Evolutionary conservation across 345 rosid species (phyloP).

Genomic region (Luvunga scandens): DNA sequence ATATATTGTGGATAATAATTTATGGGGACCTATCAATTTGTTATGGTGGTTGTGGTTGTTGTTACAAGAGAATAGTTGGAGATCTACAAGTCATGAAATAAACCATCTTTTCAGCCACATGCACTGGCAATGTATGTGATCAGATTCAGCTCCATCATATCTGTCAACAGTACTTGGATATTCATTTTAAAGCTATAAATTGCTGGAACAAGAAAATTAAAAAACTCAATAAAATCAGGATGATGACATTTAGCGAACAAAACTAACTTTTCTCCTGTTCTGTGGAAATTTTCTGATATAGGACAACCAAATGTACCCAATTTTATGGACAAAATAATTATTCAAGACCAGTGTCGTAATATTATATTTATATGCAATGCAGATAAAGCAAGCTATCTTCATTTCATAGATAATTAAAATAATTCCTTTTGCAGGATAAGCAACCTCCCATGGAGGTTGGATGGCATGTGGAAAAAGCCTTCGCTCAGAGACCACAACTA

Average conservation of each 20-base stretch:
- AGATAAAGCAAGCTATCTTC: conserved; percentile 1
- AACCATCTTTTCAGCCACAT: not conserved
- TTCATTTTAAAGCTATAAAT: not conserved
- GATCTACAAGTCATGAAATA: not conserved
- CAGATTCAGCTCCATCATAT: not conserved
- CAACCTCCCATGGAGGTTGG: conserved; percentile 3
- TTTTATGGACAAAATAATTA: not conserved
- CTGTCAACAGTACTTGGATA: not conserved
- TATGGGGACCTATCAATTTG: conserved; percentile 15
- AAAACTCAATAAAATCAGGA: not conserved
- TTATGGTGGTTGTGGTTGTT: conserved; percentile 1
- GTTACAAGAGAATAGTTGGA: not conserved
- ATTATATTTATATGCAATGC: not conserved
- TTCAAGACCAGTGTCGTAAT: not conserved
- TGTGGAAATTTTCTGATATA: not conserved
- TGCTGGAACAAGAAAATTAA: not conserved
- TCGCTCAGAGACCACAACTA: conserved; percentile 4
- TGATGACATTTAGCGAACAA: not conserved
- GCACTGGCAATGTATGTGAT: not conserved
- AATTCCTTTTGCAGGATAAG: not conserved
- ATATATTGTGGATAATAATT: not conserved
- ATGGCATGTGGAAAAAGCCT: conserved; percentile 18
- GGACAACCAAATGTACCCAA: not conserved
- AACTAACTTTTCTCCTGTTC: not conserved
- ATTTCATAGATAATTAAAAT: not conserved